Evolutionary conservation across 805 yeast genomes (phyloP), one percentile per base, ranked within the genome.

Genomic region (Wickerhamomyces rabaulensis): DNA sequence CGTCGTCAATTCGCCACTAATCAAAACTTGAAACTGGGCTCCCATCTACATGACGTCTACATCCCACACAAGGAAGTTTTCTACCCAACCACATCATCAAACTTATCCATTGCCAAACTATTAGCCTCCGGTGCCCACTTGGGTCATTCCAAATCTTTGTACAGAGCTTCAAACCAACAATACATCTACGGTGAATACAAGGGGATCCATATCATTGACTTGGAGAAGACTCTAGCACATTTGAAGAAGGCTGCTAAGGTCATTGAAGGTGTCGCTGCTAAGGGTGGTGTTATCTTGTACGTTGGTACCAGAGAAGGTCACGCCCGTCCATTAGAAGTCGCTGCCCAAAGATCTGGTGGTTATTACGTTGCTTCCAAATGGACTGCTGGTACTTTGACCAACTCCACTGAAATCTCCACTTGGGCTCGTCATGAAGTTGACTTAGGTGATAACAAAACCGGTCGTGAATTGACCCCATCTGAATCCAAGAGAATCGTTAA

Each of bases 371-470:
- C 85, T 20, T 76, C 80, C 41, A 80, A 90, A 61, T 94, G 99
- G 99, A 79, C 87, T 49, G 97, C 97, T 2, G 99, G 99, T 54
- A 86, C 95, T 21, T 74, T 94, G 54, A 89, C 98, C 40, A 94
- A 94, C 68, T 80, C 88, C 46, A 72, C 82, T 26, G 86, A 80
- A 61, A 81, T 85, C 20, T 69, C 78, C 9, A 68, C 70, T 36
- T 79, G 82, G 77, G 81, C 79, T 39, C 78, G 86, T 58, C 78
- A 76, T 48, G 95, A 88, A 69, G 80, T 91, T 42, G 89, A 89
- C 64, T 75, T 85, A 79, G 75, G 68, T 19, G 92, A 90, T 61
- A 58, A 66, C 22, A 79, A 84, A 31, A 85, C 95, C 4, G 75
- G 74, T 22, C 76, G 90, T 53, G 70, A 66, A 45, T 70, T 86